Base-by-base conservation (phyloP, 768 basidiomycete species). In the Coprinopsis strossmayeri region DNA sequence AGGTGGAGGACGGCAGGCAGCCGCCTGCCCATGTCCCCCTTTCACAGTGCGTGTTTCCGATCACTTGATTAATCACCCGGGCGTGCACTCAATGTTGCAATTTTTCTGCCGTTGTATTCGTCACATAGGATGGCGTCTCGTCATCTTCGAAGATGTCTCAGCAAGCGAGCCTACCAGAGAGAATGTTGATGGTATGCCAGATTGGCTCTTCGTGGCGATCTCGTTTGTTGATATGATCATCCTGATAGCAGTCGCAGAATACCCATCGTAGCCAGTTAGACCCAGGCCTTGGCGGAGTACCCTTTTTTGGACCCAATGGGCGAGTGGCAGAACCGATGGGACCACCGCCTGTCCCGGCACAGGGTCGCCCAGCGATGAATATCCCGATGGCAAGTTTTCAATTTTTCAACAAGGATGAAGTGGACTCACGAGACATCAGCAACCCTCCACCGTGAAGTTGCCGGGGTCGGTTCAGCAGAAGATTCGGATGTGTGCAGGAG, bases 401-500 rank as follows among this genome's bases (percentile, higher is more conserved):
- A n/a, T n/a, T n/a, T n/a, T n/a, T n/a, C n/a, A n/a, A n/a, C n/a
- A n/a, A n/a, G n/a, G n/a, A n/a, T n/a, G n/a, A n/a, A n/a, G n/a
- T n/a, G n/a, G n/a, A n/a, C n/a, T n/a, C n/a, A n/a, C n/a, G n/a
- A n/a, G n/a, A n/a, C n/a, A n/a, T n/a, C n/a, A n/a, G n/a, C n/a
- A n/a, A n/a, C n/a, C n/a, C n/a, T n/a, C n/a, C n/a, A n/a, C n/a
- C n/a, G n/a, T n/a, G 9, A 18, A 7, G 7, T 7, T 38, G 18
- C 37, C 37, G 10, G 37, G 5, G 5, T 38, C 17, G 12, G 17
- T 42, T 17, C 24, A 23, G 5, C 49, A 30, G 10, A 3, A 34
- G 20, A 11, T 21, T 13, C 49, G 50, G 13, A 10, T 10, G 5
- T 51, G 50, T 18, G 50, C 26, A 20, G 50, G 34, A 9, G 28